Conservation (phyloP, 2,329 filamentous ascomycete species). For the Neurospora sp. region DNA sequence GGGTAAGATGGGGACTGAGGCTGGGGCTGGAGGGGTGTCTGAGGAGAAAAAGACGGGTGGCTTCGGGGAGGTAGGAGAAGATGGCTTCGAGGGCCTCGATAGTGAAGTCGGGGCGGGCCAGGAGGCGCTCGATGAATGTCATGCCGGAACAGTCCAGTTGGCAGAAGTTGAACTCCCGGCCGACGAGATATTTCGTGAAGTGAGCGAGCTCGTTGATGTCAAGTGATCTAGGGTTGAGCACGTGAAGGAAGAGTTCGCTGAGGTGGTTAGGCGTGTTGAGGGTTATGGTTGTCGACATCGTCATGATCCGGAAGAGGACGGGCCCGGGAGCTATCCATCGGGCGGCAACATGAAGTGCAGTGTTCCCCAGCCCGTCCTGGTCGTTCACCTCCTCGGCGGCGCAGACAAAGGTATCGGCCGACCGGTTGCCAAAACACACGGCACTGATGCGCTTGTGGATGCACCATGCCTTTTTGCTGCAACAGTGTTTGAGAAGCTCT, state of each 20-base stretch:
- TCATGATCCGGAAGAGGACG: conserved; percentile 5
- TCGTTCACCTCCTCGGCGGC: conserved; percentile 4
- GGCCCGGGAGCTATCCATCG: conserved; percentile 6
- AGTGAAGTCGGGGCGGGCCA: background rate
- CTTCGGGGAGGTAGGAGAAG: background rate
- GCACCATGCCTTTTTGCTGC: conserved; percentile 7
- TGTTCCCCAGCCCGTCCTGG: conserved; percentile 8
- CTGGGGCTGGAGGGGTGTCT: background rate
- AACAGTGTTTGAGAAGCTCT: conserved; percentile 8
- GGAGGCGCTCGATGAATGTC: conserved; percentile 3
- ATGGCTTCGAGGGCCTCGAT: background rate
- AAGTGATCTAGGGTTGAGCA: background rate
- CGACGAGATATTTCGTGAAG: conserved; percentile 2
- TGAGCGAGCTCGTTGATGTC: background rate
- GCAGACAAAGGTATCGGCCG: conserved; percentile 6
- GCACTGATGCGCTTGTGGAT: conserved; percentile 10
- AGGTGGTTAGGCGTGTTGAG: conserved; percentile 2
- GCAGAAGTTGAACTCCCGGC: conserved; percentile 3
- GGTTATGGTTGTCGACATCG: background rate
- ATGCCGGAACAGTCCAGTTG: background rate
- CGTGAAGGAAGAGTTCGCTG: background rate
- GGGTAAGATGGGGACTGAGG: background rate
- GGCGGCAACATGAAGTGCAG: conserved; percentile 8
- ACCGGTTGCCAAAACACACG: conserved; percentile 2
- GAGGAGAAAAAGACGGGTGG: background rate